Conservation (phyloP, 495 filamentous ascomycete species). For the Penicillium verhagenii region DNA sequence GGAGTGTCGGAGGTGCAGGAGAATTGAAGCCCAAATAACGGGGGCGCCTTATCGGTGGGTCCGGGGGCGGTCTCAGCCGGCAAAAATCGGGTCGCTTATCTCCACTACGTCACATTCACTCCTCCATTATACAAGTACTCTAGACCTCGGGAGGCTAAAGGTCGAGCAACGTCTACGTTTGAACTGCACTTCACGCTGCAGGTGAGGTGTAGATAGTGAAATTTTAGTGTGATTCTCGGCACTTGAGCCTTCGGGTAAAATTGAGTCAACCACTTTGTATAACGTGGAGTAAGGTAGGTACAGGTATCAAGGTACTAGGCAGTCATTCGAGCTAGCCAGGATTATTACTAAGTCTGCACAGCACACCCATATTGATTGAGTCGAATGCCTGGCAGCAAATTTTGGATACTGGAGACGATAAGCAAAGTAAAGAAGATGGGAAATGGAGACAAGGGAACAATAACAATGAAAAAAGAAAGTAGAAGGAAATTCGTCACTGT, state of each 20-base stretch:
- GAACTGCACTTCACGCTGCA: no score
- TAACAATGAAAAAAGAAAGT: slow-evolving; percentile 5
- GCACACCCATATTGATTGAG: background rate
- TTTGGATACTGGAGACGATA: slow-evolving; percentile 6
- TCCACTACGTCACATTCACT: background rate
- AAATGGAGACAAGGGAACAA: slow-evolving; percentile 1
- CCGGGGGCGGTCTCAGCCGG: slow-evolving; percentile 12
- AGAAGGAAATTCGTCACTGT: slow-evolving; percentile 41
- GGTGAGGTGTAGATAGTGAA: no score
- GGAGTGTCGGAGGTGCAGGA: slow-evolving; percentile 4
- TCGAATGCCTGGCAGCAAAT: slow-evolving; percentile 22
- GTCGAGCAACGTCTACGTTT: no score
- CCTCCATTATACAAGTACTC: background rate
- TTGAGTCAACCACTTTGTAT: background rate
- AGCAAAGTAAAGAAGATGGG: no score
- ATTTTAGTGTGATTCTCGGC: no score
- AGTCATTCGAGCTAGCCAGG: background rate
- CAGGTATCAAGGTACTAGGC: background rate
- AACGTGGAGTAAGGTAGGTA: background rate
- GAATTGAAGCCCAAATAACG: slow-evolving; percentile 12
- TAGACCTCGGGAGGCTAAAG: no score
- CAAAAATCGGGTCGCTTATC: slow-evolving; percentile 4
- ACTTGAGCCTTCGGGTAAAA: no score
- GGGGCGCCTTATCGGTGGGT: slow-evolving; percentile 24
- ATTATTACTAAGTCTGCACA: background rate